phyloP scores from a whole-genome alignment of 73 alveolate genomes.

The Paramecium sonneborni region DNA sequence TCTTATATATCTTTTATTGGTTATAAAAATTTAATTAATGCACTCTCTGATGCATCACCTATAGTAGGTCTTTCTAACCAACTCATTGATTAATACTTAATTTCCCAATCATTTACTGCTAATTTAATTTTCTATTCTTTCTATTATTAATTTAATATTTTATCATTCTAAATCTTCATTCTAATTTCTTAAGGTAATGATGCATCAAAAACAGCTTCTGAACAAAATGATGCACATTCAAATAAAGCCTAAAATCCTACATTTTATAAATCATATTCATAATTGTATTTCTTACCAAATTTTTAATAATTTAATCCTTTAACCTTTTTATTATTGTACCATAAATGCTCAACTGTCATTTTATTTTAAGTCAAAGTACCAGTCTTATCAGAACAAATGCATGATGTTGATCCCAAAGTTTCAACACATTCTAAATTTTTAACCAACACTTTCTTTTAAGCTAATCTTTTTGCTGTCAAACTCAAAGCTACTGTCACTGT shows the following conservation, averaged over 20 bases:
- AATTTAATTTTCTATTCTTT: not conserved
- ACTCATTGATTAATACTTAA: not conserved
- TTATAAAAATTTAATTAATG: constrained; percentile 77
- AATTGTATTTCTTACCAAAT: constrained; percentile 40
- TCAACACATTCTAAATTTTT: constrained; percentile 96
- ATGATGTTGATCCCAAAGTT: constrained; percentile 97
- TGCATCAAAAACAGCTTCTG: constrained; percentile 66
- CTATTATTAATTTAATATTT: not conserved
- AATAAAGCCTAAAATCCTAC: constrained; percentile 40
- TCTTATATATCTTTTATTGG: constrained; percentile 58
- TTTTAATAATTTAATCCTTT: constrained; percentile 86
- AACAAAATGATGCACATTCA: constrained; percentile 60
- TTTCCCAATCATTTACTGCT: not conserved
- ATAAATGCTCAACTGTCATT: constrained; percentile 94
- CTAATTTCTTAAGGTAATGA: constrained; percentile 36
- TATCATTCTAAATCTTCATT: constrained; percentile 20
- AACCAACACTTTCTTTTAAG: constrained; percentile 85
- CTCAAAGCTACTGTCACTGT: constrained; percentile 93
- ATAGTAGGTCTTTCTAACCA: constrained; percentile 70
- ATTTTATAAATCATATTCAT: constrained; percentile 66
- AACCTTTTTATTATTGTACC: constrained; percentile 84
- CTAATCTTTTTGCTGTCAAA: constrained; percentile 94
- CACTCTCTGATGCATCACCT: constrained; percentile 97
- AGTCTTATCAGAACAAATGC: constrained; percentile 97
- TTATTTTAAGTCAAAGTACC: constrained; percentile 97